These are phyloP conservation scores for Prosopis cineraria DNA, from an alignment of 306 rosid genomes.

Conservation along the genomic window DNA sequence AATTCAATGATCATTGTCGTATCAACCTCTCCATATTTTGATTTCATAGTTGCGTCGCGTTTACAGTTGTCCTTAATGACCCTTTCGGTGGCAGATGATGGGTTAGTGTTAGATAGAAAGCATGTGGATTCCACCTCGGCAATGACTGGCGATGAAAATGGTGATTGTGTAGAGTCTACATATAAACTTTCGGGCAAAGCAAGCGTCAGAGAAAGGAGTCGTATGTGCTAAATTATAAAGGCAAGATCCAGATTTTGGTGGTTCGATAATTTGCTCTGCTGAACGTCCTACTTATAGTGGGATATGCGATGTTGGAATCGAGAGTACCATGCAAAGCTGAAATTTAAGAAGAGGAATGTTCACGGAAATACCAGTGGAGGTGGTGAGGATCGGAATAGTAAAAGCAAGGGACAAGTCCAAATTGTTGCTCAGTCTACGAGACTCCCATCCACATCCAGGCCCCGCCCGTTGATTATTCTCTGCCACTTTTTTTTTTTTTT, in stretches of 20 bases:
- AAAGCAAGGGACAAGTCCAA: not conserved
- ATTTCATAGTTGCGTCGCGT: no score
- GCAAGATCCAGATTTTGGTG: not conserved
- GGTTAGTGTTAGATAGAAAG: no score
- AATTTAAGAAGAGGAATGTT: not conserved
- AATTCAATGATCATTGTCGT: no score
- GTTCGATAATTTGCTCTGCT: not conserved
- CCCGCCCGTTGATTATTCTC: not conserved
- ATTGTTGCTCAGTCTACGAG: not conserved
- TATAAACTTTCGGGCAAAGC: not conserved
- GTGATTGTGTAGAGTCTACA: no score
- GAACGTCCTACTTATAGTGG: not conserved
- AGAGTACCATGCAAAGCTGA: no score
- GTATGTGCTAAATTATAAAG: not conserved
- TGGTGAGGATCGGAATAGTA: not conserved
- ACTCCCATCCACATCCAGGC: not conserved
- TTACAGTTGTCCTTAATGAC: no score
- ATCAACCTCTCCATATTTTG: no score
- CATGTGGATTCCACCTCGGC: no score
- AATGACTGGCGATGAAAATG: no score
- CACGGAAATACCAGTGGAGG: not conserved
- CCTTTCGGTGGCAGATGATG: no score
- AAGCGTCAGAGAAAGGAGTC: not conserved
- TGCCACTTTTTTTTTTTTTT: not conserved
- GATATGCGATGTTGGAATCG: not conserved